Conservation (phyloP, 139 green algal species). For the Closterium sp. region DNA sequence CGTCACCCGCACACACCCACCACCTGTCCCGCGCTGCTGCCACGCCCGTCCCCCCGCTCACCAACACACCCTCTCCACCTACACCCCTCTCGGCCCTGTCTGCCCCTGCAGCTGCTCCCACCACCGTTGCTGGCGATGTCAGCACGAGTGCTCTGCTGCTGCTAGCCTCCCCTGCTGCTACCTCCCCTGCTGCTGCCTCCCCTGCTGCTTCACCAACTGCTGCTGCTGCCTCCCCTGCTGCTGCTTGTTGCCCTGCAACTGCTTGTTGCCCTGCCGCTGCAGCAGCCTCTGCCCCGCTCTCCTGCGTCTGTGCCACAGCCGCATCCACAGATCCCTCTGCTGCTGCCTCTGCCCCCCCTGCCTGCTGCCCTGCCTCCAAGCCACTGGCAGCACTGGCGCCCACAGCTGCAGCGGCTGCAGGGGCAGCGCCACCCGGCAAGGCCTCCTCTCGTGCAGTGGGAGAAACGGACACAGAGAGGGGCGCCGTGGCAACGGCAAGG, state of each 20-base stretch:
- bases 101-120: neutral
- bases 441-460: neutral
- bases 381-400: neutral
- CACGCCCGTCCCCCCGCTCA: neutral
- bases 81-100: neutral
- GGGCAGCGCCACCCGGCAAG: too few species aligned
- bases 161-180: too few species aligned
- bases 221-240: neutral
- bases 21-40: neutral
- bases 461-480: neutral
- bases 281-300: neutral
- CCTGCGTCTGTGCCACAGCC: neutral
- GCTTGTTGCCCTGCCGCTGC: neutral
- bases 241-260: neutral
- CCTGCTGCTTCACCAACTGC: neutral
- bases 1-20: neutral
- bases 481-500: slow-evolving; percentile 3
- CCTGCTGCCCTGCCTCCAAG: neutral
- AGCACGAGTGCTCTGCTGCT: too few species aligned
- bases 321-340: neutral
- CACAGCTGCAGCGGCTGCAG: too few species aligned
- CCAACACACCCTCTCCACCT: neutral
- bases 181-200: neutral
- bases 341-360: neutral
- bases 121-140: too few species aligned